phyloP scores from a whole-genome alignment of 139 green algal species.

The Monoraphidium neglectum region DNA sequence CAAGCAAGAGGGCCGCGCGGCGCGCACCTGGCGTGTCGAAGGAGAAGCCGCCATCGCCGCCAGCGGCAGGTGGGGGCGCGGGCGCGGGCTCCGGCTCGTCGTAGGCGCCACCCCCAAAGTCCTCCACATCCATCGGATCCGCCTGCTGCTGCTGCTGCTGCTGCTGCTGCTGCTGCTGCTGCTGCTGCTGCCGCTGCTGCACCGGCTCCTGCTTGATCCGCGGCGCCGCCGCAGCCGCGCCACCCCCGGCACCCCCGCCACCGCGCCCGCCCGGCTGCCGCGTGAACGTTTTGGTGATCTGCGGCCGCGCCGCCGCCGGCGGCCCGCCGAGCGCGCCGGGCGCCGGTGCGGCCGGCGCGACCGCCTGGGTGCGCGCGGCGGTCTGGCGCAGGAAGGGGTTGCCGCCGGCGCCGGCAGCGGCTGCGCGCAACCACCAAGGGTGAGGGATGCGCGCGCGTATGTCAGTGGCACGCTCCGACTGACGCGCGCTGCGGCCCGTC shows the following conservation, averaged over 20 bases:
- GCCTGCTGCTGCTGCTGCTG: no score
- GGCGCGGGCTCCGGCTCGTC: not conserved
- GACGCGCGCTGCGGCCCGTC: no score
- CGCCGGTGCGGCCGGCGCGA: not conserved
- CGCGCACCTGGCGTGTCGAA: not conserved
- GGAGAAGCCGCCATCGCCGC: not conserved
- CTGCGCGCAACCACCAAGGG: no score
- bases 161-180: no score
- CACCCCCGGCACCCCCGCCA: no score
- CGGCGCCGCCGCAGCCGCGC: not conserved
- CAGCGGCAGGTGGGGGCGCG: not conserved
- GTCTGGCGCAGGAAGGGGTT: not conserved
- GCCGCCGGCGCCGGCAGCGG: not conserved
- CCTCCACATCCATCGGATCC: no score
- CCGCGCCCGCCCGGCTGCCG: no score
- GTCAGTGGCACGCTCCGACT: not conserved
- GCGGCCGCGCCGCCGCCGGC: no score
- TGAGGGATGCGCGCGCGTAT: not conserved
- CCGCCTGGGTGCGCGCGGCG: conserved; percentile 1
- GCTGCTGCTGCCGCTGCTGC: not conserved
- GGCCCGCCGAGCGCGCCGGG: no score
- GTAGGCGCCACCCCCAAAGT: not conserved
- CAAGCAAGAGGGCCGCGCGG: no score
- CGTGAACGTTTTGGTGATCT: no score
- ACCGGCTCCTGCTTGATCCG: not conserved